Conservation (phyloP, 2,329 filamentous ascomycete genomes). For the Botryotinia calthae region DNA sequence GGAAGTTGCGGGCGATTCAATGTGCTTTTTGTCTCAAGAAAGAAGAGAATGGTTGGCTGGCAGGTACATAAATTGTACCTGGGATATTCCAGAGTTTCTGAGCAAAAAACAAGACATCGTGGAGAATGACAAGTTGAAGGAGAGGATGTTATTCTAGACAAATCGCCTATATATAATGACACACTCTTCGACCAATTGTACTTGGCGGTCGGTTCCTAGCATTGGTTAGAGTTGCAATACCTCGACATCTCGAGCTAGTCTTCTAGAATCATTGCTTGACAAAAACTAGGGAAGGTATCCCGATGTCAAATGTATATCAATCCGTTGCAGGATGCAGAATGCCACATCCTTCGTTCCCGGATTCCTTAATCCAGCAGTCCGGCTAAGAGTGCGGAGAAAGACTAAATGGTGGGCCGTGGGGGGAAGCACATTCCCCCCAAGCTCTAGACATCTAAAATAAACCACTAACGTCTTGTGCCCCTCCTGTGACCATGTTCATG, state of each 20-base stretch:
- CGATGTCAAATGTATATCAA: background rate
- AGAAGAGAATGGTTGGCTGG: conserved; percentile 48
- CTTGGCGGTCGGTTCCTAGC: too few species aligned
- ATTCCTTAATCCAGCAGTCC: background rate
- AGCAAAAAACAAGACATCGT: conserved; percentile 46
- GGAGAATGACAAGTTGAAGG: conserved; percentile 37
- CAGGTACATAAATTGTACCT: conserved; percentile 45
- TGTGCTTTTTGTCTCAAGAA: conserved; percentile 45
- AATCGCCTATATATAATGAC: background rate
- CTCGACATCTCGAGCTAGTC: background rate
- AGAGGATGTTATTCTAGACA: conserved; percentile 34
- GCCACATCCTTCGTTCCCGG: background rate
- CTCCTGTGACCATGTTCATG: background rate
- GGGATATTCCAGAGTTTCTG: conserved; percentile 49
- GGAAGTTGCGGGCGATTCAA: conserved; percentile 44
- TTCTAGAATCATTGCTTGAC: background rate
- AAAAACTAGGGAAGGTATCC: background rate
- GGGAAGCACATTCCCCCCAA: background rate
- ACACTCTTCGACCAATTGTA: too few species aligned
- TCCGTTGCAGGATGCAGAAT: background rate
- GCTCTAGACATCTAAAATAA: background rate
- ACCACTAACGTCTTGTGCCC: background rate
- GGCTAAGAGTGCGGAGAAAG: conserved; percentile 3
- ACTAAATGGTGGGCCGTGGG: background rate
- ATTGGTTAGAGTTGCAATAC: background rate